A percentile compares a stretch with the other conserved stretches of the same genome.
Evolutionary conservation across 2,329 filamentous ascomycete genomes (phyloP).

Genomic region (Exophiala alcalophila): DNA sequence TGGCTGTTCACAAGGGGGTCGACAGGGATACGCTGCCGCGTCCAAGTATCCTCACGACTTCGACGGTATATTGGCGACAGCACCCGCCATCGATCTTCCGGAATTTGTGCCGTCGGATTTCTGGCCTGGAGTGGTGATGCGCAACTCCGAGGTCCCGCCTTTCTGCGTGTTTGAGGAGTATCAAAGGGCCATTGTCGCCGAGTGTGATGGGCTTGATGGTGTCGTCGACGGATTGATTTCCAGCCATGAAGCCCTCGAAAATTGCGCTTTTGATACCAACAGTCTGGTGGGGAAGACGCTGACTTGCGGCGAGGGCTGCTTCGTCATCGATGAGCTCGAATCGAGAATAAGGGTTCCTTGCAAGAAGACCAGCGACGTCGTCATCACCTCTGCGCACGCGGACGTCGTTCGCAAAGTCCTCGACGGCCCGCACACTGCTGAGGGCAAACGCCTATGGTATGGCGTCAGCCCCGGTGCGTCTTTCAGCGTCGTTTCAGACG

Average conservation of each 20-base stretch:
- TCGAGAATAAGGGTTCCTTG: constrained; percentile 7
- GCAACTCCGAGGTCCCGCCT: constrained; percentile 22
- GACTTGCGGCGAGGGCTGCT: constrained; percentile 6
- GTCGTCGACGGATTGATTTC: constrained; percentile 32
- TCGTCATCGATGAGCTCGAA: background rate
- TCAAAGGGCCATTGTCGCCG: constrained; percentile 35
- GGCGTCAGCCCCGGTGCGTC: constrained; percentile 9
- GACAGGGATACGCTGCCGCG: constrained; percentile 55
- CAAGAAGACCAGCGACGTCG: constrained; percentile 1
- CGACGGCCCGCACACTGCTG: constrained; percentile 6
- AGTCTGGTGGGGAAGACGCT: constrained; percentile 10
- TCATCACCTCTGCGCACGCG: constrained; percentile 10
- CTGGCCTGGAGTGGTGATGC: constrained; percentile 33
- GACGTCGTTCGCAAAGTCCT: constrained; percentile 13
- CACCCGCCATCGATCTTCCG: constrained; percentile 30
- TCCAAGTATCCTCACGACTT: constrained; percentile 29
- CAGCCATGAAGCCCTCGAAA: constrained; percentile 13
- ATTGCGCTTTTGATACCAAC: constrained; percentile 19
- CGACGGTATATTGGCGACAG: constrained; percentile 32
- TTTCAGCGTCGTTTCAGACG: constrained; percentile 7
- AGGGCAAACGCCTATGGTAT: constrained; percentile 10
- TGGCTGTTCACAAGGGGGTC: constrained; percentile 60
- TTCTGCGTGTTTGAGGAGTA: constrained; percentile 39
- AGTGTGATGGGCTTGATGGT: constrained; percentile 33
- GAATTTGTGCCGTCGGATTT: constrained; percentile 32